Percentiles rank a stretch among this genome's conserved stretches.
These are phyloP conservation scores for Nannochloropsis granulata DNA, from an alignment of 108 stramenopile species.

Conservation along the genomic window DNA sequence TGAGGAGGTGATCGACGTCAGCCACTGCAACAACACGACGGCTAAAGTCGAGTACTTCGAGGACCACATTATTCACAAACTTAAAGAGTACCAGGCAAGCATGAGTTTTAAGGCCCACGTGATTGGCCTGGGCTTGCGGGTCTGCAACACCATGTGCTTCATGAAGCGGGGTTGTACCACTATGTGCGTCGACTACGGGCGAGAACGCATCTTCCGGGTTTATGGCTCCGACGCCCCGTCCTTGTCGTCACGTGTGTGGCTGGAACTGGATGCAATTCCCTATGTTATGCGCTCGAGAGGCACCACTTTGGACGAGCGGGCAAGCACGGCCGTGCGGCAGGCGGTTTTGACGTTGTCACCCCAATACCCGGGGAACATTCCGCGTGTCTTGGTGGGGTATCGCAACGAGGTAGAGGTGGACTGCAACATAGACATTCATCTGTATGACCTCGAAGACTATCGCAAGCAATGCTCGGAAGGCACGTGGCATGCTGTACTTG, in stretches of 20 bases:
- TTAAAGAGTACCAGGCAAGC: background rate
- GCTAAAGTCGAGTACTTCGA: background rate
- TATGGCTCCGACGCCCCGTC: background rate
- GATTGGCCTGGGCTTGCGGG: background rate
- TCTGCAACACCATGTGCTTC: background rate
- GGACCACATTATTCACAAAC: background rate
- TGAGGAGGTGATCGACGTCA: background rate
- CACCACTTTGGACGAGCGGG: background rate
- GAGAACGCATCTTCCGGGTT: background rate
- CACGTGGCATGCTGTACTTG: background rate
- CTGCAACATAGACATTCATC: background rate
- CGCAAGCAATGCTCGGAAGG: background rate
- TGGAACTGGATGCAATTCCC: background rate
- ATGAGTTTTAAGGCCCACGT: background rate
- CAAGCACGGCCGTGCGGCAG: background rate
- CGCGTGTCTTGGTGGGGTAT: background rate
- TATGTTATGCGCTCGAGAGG: background rate
- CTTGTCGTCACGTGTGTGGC: background rate
- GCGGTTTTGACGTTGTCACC: background rate
- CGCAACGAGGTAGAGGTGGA: background rate
- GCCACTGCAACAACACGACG: background rate
- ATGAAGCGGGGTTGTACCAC: background rate
- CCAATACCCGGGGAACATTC: background rate
- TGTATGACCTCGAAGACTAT: background rate
- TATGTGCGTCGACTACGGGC: background rate